A percentile compares a stretch with the other conserved stretches of the same genome.
Evolutionary conservation across 2,329 filamentous ascomycete genomes (phyloP).

Genomic region (Fusarium equiseti): DNA sequence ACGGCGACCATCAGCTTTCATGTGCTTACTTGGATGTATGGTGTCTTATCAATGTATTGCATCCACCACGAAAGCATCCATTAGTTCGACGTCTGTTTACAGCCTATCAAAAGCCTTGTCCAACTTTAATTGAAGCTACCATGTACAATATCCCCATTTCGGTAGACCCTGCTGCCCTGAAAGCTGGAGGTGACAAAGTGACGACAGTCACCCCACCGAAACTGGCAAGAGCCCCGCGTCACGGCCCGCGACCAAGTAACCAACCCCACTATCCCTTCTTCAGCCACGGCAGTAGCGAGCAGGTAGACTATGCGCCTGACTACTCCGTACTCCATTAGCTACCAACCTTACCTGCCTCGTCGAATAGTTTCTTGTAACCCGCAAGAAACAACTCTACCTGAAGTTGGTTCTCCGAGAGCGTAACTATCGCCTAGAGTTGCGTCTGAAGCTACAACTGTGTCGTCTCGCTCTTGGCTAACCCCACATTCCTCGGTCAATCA

Average conservation of each 20-base stretch:
- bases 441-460: background rate
- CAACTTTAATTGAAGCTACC: conserved; percentile 17
- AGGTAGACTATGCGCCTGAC: conserved; percentile 30
- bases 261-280: conserved; percentile 29
- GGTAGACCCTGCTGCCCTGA: conserved; percentile 10
- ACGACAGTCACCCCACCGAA: conserved; percentile 36
- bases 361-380: background rate
- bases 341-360: background rate
- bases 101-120: conserved; percentile 27
- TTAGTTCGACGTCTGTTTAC: conserved; percentile 24
- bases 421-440: background rate
- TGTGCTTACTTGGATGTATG: background rate
- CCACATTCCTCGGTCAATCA: conserved; percentile 15
- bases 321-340: conserved; percentile 1
- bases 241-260: conserved; percentile 26
- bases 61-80: background rate
- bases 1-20: background rate
- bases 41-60: background rate
- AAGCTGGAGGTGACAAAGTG: conserved; percentile 14
- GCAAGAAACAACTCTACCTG: background rate
- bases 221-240: conserved; percentile 37
- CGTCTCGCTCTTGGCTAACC: background rate
- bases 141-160: conserved; percentile 12
- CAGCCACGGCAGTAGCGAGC: conserved; percentile 16
- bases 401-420: background rate